Conservation (phyloP, 1,284 basidiomycete species). For the Trichosporon inkin region DNA sequence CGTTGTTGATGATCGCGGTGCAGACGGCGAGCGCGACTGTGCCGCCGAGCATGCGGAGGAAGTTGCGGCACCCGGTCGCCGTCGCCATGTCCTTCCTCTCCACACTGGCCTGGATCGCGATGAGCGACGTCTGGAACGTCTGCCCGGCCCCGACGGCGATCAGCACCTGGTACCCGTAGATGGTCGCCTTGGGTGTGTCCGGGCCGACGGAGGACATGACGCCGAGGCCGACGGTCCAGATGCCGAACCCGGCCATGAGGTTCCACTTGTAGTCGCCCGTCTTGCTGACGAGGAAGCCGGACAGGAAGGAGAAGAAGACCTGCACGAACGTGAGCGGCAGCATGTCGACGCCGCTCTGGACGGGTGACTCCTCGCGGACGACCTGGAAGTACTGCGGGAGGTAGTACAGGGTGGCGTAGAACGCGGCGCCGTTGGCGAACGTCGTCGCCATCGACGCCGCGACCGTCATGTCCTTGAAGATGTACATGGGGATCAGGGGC, state of each 20-base stretch:
- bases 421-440: conserved; percentile 58
- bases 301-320: conserved; percentile 51
- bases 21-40: conserved; percentile 27
- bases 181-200: conserved; percentile 54
- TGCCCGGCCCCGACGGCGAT: conserved; percentile 63
- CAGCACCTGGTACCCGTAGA: conserved; percentile 64
- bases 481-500: conserved; percentile 65
- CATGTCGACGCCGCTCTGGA: conserved; percentile 60
- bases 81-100: conserved; percentile 37
- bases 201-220: conserved; percentile 60
- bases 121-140: conserved; percentile 35
- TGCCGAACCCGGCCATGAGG: conserved; percentile 61
- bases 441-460: conserved; percentile 63
- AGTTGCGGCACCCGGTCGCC: conserved; percentile 36
- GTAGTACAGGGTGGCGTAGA: conserved; percentile 26
- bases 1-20: conserved; percentile 32
- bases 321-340: conserved; percentile 63
- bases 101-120: conserved; percentile 55
- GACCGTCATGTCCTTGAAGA: conserved; percentile 66
- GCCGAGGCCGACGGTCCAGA: conserved; percentile 65
- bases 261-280: conserved; percentile 63
- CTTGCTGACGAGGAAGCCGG: conserved; percentile 60
- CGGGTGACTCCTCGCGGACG: conserved; percentile 60
- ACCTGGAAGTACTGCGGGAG: conserved; percentile 71
- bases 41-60: conserved; percentile 37